Percentiles rank a stretch among this genome's conserved stretches.
Evolutionary conservation across 768 basidiomycete genomes (phyloP).

Genomic region (Mycena kentingensis): DNA sequence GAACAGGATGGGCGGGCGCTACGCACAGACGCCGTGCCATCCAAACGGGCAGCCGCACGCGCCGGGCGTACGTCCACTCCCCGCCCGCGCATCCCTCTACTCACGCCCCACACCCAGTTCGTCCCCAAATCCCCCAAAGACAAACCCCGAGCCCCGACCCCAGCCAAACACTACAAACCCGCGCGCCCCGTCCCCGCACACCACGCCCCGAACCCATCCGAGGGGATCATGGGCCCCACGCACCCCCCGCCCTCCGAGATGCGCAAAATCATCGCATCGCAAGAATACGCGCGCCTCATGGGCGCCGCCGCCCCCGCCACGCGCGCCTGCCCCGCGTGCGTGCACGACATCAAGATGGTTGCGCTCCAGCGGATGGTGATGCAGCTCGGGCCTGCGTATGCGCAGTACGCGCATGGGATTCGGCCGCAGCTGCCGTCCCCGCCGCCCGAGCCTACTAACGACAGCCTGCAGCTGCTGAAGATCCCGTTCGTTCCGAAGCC

Average conservation of each 20-base stretch:
- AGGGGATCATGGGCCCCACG: background rate
- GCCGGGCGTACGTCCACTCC: slow-evolving; percentile 11
- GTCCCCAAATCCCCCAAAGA: background rate
- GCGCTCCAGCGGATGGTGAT: slow-evolving; percentile 14
- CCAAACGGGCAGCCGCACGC: slow-evolving; percentile 22
- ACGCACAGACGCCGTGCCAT: slow-evolving; percentile 21
- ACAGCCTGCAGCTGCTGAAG: slow-evolving; percentile 13
- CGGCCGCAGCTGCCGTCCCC: slow-evolving; percentile 14
- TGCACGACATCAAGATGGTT: slow-evolving; percentile 16
- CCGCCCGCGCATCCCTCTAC: too few species aligned
- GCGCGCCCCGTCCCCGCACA: too few species aligned
- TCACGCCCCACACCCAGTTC: slow-evolving; percentile 10
- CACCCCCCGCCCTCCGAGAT: background rate
- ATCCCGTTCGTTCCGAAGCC: slow-evolving; percentile 21
- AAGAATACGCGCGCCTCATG: slow-evolving; percentile 10
- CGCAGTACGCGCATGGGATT: slow-evolving; percentile 13
- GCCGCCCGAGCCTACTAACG: slow-evolving; percentile 4
- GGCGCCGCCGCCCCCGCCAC: slow-evolving; percentile 1
- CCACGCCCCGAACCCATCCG: background rate
- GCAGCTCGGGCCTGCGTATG: slow-evolving; percentile 11
- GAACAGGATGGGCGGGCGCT: slow-evolving; percentile 19
- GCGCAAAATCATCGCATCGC: slow-evolving; percentile 1
- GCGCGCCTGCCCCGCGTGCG: slow-evolving; percentile 15
- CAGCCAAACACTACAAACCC: too few species aligned
- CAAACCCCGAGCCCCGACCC: too few species aligned